Evolutionary conservation across 352 stramenopile species (phyloP).

Genomic region (Pythium biforme): DNA sequence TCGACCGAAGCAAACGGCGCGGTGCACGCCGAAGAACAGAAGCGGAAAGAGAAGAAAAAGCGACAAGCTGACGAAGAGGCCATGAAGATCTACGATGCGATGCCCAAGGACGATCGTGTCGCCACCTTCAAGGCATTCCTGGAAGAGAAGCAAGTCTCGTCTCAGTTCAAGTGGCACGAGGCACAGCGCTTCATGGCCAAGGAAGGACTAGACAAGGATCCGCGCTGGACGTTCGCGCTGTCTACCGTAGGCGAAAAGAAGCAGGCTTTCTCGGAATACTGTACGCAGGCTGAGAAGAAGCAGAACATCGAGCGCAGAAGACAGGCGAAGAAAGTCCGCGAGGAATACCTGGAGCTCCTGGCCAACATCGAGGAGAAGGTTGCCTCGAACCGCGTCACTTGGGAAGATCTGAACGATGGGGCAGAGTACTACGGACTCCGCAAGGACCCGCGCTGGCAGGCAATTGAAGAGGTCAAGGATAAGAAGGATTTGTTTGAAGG

Average conservation of each 20-base stretch:
- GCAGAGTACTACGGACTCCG: constrained; percentile 55
- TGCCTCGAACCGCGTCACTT: constrained; percentile 27
- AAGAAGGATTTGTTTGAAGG: constrained; percentile 67
- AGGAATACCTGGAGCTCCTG: constrained; percentile 78
- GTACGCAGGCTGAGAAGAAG: constrained; percentile 67
- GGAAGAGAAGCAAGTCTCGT: constrained; percentile 60
- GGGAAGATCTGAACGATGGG: constrained; percentile 50
- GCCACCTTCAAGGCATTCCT: constrained; percentile 72
- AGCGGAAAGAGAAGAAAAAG: constrained; percentile 41
- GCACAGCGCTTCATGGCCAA: constrained; percentile 60
- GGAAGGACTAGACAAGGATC: constrained; percentile 53
- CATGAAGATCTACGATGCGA: constrained; percentile 40
- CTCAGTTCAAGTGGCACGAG: constrained; percentile 75
- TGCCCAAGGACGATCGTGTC: constrained; percentile 54
- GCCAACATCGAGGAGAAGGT: constrained; percentile 41
- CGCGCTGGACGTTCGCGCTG: constrained; percentile 66
- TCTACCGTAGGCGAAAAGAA: constrained; percentile 78
- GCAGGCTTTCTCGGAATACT: constrained; percentile 81
- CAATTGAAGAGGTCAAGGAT: constrained; percentile 60
- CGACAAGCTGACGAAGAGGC: constrained; percentile 45
- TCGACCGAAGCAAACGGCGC: constrained; percentile 21
- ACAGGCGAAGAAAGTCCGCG: constrained; percentile 65
- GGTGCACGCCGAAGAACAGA: constrained; percentile 27
- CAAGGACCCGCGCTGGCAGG: constrained; percentile 63
- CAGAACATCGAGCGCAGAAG: constrained; percentile 65